Evolutionary conservation across 2,329 filamentous ascomycete species (phyloP), one percentile per base, ranked within the genome.

Genomic region (Neocatenulostroma microsporum): DNA sequence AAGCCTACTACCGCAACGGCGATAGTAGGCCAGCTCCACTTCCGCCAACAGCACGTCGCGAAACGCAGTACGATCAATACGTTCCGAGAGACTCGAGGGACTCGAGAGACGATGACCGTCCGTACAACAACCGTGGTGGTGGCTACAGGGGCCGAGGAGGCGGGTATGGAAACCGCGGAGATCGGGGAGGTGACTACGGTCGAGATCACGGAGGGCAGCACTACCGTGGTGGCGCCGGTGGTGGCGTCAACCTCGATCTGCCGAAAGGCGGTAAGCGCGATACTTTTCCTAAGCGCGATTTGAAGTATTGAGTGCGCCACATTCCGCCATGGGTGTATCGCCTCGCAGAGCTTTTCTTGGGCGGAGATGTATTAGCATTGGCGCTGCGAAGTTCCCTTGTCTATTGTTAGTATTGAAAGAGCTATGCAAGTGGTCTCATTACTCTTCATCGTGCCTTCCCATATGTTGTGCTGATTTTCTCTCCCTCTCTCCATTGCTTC

Each of bases 241-340:
- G 33, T 13, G 15, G 14, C 29, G 21, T 17, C 23, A 15, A 23
- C 15, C 8, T 21, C 9, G 47, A 49, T 25, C 44, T 49, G 21
- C 35, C 41, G 31, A 49, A 52, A 45, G 50, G 51, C 26, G 51
- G 50, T 52, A 45, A 54, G 49, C 46, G 41, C 37, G 27, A 34
- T 20, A 18, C 28, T 37, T 24, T n/a, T n/a, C 9, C n/a, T 24
- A 8, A n/a, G 8, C 23, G 23, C n/a, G 23, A 24, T 8, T 29
- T 30, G 12, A 15, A 30, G 40, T 32, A 27, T 36, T 12, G 7
- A 31, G 30, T 23, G 24, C 12, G 20, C 18, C 24, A 34, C 27
- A 6, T 15, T 23, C 14, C n/a, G 20, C 15, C 6, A 18, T 8
- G 47, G n/a, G n/a, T n/a, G n/a, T 34, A 20, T 23, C 10, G 21